Percentiles rank a stretch among this genome's conserved stretches.
Evolutionary conservation across 129 eudicot species (phyloP).

Genomic region (Ambrosia trifida): DNA sequence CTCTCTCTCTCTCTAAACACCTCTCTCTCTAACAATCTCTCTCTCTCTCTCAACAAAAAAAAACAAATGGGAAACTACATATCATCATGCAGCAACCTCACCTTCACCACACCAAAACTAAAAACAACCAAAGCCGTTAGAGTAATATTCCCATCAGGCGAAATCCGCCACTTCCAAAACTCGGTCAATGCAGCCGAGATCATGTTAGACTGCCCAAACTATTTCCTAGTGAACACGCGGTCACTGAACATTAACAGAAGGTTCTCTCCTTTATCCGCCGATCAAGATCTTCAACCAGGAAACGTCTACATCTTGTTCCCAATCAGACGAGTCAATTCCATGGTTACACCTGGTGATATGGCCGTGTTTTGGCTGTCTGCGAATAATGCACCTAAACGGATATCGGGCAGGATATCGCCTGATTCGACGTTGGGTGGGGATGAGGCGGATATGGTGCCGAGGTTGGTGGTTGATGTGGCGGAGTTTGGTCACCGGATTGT

Average conservation of each 20-base stretch:
- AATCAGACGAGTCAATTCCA: conserved; percentile 62
- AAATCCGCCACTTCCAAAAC: conserved; percentile 59
- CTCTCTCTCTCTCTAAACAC: background rate
- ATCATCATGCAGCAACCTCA: conserved; percentile 52
- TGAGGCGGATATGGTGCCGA: conserved; percentile 11
- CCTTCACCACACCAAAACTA: conserved; percentile 28
- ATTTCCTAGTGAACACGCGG: conserved; percentile 56
- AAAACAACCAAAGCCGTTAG: conserved; percentile 52
- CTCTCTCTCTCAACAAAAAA: background rate
- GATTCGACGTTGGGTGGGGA: conserved; percentile 10
- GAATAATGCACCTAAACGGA: conserved; percentile 54
- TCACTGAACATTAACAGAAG: conserved; percentile 53
- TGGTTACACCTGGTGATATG: conserved; percentile 65
- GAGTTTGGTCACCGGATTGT: conserved; percentile 47
- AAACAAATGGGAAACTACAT: conserved; percentile 61
- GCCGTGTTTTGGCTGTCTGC: conserved; percentile 61
- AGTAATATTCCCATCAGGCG: conserved; percentile 78
- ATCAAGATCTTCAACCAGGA: conserved; percentile 66
- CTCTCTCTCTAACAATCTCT: background rate
- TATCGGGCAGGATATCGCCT: conserved; percentile 38
- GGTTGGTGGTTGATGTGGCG: conserved; percentile 42
- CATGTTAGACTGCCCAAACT: conserved; percentile 71
- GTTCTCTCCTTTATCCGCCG: conserved; percentile 74
- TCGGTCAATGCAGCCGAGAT: conserved; percentile 85
- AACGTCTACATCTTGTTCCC: conserved; percentile 70